These are phyloP conservation scores for Letharia columbiana DNA, from an alignment of 495 filamentous ascomycete genomes.

Conservation along the genomic window DNA sequence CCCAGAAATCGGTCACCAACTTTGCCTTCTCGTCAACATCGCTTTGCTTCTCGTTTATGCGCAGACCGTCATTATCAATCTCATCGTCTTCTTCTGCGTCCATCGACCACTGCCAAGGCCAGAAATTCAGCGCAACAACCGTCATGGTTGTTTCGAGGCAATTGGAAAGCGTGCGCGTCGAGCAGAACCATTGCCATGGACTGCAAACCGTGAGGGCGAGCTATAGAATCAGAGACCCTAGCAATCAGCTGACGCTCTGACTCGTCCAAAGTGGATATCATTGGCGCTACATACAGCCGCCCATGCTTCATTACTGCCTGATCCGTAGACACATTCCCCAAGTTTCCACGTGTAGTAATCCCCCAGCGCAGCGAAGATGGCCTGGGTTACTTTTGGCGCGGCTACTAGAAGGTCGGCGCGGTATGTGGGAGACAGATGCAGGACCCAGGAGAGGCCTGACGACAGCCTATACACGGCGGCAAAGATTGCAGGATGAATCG, in stretches of 20 bases:
- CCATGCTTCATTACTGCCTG: constrained; percentile 52
- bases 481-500: constrained; percentile 82
- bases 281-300: constrained; percentile 49
- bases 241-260: constrained; percentile 16
- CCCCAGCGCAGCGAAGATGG: constrained; percentile 62
- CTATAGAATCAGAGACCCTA: constrained; percentile 24
- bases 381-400: constrained; percentile 69
- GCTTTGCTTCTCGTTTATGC: constrained; percentile 8
- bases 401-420: constrained; percentile 57
- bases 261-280: constrained; percentile 14
- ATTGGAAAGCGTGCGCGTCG: constrained; percentile 88
- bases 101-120: constrained; percentile 70
- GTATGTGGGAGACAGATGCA: constrained; percentile 40
- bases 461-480: constrained; percentile 62
- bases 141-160: constrained; percentile 86
- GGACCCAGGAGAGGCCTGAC: constrained; percentile 42
- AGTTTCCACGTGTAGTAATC: constrained; percentile 90
- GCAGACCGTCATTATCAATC: constrained; percentile 19
- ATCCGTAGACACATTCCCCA: constrained; percentile 63
- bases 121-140: constrained; percentile 65
- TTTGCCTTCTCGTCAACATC: constrained; percentile 22
- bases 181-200: constrained; percentile 97
- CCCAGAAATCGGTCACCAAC: constrained; percentile 12
- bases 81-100: constrained; percentile 21
- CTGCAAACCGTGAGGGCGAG: constrained; percentile 62